A percentile compares a stretch with the other conserved stretches of the same genome.
Conservation (phyloP, 129 eudicot species). For the Lactuca sativa region DNA sequence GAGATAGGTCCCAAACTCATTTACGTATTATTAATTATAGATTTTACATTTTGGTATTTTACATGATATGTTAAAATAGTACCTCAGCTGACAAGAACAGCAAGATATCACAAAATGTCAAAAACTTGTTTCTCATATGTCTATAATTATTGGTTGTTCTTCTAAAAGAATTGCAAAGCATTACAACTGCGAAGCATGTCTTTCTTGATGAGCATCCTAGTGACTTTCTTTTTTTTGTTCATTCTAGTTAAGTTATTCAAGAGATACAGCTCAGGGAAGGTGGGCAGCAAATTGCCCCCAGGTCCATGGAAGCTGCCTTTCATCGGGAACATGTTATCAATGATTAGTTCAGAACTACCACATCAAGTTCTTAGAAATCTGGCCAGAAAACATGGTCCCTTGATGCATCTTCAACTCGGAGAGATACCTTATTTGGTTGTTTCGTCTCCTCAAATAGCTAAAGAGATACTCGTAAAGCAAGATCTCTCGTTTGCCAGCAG, state of each 20-base stretch:
- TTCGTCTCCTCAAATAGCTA: constrained; percentile 16
- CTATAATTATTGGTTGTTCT: too few relatives aligned
- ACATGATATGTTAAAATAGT: too few relatives aligned
- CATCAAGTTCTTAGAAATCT: constrained; percentile 6
- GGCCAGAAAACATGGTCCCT: constrained; percentile 18
- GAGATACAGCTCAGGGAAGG: constrained; percentile 2
- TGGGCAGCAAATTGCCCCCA: constrained; percentile 10
- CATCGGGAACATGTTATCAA: constrained; percentile 20
- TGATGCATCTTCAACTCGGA: constrained; percentile 41
- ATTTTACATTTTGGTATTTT: too few relatives aligned
- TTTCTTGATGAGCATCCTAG: background rate
- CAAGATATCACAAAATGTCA: too few relatives aligned
- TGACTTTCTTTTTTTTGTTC: constrained; percentile 10
- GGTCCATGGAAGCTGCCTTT: constrained; percentile 36
- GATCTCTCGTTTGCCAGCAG: constrained; percentile 24
- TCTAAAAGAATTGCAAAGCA: background rate
- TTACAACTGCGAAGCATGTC: constrained; percentile 1
- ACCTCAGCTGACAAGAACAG: too few relatives aligned
- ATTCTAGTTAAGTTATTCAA: constrained; percentile 9
- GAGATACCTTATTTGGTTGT: constrained; percentile 12
- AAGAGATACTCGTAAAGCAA: constrained; percentile 22
- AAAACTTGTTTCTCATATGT: background rate
- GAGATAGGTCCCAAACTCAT: too few relatives aligned
- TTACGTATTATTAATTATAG: too few relatives aligned
- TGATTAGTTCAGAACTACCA: constrained; percentile 13